phyloP scores from a whole-genome alignment of 2,329 filamentous ascomycete genomes.

The Cladosporium phlei region DNA sequence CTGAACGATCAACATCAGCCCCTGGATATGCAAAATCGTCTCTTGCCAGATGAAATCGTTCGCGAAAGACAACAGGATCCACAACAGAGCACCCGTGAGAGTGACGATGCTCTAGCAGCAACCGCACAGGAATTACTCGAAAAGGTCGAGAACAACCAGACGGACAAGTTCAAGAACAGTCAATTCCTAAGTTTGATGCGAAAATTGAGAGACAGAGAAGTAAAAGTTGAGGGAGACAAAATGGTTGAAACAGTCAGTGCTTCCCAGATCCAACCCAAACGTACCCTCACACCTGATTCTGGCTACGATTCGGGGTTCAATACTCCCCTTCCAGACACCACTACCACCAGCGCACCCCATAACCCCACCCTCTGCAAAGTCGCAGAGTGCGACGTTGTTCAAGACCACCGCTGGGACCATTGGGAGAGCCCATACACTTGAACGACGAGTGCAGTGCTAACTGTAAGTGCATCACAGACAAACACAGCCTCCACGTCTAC shows the following conservation, averaged over 20 bases:
- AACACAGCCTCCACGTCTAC: slow-evolving; percentile 20
- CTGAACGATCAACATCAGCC: not conserved
- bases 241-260: slow-evolving; percentile 51
- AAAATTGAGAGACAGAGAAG: slow-evolving; percentile 65
- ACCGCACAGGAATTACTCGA: slow-evolving; percentile 68
- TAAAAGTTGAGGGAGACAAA: slow-evolving; percentile 66
- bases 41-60: not conserved
- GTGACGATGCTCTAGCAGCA: slow-evolving; percentile 64
- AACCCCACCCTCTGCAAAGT: slow-evolving; percentile 11
- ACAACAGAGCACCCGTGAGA: slow-evolving; percentile 28
- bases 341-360: slow-evolving; percentile 6
- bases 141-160: slow-evolving; percentile 63
- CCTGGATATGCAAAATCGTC: not conserved
- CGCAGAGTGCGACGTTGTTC: slow-evolving; percentile 12
- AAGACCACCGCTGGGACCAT: slow-evolving; percentile 30
- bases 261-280: slow-evolving; percentile 18
- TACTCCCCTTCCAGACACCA: slow-evolving; percentile 14
- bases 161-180: slow-evolving; percentile 72
- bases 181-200: slow-evolving; percentile 74
- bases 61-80: not conserved
- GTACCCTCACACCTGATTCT: slow-evolving; percentile 19
- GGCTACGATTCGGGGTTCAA: slow-evolving; percentile 17
- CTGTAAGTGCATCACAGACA: slow-evolving; percentile 22
- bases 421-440: slow-evolving; percentile 31
- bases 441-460: slow-evolving; percentile 23